phyloP scores from a whole-genome alignment of 352 stramenopile genomes.

The Sclerospora graminicola region DNA sequence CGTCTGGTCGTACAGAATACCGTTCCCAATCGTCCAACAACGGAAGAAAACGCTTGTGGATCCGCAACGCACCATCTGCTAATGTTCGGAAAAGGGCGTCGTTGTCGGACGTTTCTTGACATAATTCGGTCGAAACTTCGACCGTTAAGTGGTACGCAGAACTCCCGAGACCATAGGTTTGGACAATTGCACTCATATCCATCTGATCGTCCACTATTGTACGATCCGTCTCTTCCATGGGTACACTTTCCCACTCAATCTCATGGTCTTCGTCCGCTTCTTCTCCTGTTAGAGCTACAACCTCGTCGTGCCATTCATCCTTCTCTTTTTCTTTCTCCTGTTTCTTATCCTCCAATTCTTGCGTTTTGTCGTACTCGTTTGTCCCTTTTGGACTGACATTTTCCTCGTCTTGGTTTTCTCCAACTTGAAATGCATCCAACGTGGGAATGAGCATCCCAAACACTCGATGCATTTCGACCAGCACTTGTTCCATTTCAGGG shows the following conservation, averaged over 20 bases:
- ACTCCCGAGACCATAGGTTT: slow-evolving; percentile 63
- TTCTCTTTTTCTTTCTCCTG: too few relatives aligned
- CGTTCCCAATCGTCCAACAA: slow-evolving; percentile 52
- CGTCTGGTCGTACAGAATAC: slow-evolving; percentile 14
- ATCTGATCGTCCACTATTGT: too few relatives aligned
- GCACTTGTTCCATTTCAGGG: slow-evolving; percentile 53
- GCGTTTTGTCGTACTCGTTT: neutral
- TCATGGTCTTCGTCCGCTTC: slow-evolving; percentile 11
- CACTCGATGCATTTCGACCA: slow-evolving; percentile 62
- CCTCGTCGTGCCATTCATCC: neutral
- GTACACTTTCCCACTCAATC: slow-evolving; percentile 17
- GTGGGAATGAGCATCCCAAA: slow-evolving; percentile 71
- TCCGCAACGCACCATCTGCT: slow-evolving; percentile 38
- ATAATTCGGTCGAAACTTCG: slow-evolving; percentile 44
- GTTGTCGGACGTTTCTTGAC: slow-evolving; percentile 55
- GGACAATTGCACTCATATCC: slow-evolving; percentile 75
- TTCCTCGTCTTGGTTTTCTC: slow-evolving; percentile 1
- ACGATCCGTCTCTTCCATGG: slow-evolving; percentile 2
- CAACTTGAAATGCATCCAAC: slow-evolving; percentile 45
- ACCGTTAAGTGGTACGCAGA: slow-evolving; percentile 68
- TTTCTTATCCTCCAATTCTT: neutral
- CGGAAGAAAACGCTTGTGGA: slow-evolving; percentile 66
- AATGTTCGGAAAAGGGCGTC: slow-evolving; percentile 49
- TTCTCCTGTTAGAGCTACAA: neutral
- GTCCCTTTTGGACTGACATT: neutral